A percentile compares a stretch with the other conserved stretches of the same genome.
Evolutionary conservation across 345 rosid genomes (phyloP).

Genomic region (Brassica carinata): DNA sequence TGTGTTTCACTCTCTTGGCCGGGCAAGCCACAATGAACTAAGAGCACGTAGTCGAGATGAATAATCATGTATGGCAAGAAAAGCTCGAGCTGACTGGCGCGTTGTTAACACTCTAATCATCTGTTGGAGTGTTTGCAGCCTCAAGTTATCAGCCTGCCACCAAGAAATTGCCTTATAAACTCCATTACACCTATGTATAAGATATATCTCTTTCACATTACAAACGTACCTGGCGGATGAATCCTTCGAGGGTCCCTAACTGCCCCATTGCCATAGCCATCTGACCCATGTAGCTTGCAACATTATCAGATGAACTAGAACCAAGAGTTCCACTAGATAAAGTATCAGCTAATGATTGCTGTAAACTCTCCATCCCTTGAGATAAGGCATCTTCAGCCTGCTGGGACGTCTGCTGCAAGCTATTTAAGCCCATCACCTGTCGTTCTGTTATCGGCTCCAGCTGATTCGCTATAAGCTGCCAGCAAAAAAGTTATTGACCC

Average conservation of each 20-base stretch:
- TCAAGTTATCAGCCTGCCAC: constrained; percentile 89
- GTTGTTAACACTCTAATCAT: constrained; percentile 89
- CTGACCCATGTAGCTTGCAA: constrained; percentile 97
- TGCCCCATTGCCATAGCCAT: constrained; percentile 99
- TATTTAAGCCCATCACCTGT: constrained; percentile 62
- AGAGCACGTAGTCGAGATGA: constrained; percentile 94
- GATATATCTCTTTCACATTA: constrained; percentile 20
- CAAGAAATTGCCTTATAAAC: background rate
- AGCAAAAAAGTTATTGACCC: constrained; percentile 7
- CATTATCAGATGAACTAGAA: constrained; percentile 75
- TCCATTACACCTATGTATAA: constrained; percentile 23
- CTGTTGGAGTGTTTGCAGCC: constrained; percentile 94
- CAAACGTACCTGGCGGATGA: constrained; percentile 69
- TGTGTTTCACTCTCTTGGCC: constrained; percentile 77
- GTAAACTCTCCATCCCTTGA: constrained; percentile 94
- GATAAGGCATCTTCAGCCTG: constrained; percentile 93
- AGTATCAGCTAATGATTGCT: constrained; percentile 86
- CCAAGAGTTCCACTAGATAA: constrained; percentile 73
- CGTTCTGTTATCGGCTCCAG: constrained; percentile 92
- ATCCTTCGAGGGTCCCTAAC: constrained; percentile 85
- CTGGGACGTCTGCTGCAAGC: constrained; percentile 88
- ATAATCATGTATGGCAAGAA: constrained; percentile 89
- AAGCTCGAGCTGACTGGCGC: constrained; percentile 95
- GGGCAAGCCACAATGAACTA: constrained; percentile 97
- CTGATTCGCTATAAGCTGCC: constrained; percentile 79